phyloP scores from a whole-genome alignment of 2,329 filamentous ascomycete genomes.

The Dactylonectria estremocensis region DNA sequence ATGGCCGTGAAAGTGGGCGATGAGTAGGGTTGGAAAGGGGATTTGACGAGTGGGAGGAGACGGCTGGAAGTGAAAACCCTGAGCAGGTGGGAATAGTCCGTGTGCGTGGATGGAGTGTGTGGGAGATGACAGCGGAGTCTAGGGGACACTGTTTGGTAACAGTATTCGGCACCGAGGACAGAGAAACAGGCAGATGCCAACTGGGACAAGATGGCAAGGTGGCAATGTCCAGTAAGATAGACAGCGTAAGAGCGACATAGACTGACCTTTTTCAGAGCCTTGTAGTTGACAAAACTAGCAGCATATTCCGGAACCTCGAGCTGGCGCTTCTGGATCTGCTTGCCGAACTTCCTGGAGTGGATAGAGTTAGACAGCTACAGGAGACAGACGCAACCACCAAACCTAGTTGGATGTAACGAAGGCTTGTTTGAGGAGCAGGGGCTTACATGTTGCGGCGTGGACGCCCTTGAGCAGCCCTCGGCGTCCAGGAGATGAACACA shows the following conservation, averaged over 20 bases:
- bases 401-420: slow-evolving; percentile 9
- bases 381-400: slow-evolving; percentile 16
- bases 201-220: slow-evolving; percentile 15
- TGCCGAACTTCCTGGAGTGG: slow-evolving; percentile 93
- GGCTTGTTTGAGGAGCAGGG: slow-evolving; percentile 19
- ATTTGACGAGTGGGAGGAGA: slow-evolving; percentile 13
- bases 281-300: slow-evolving; percentile 99
- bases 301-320: slow-evolving; percentile 99
- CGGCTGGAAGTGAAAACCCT: slow-evolving; percentile 21
- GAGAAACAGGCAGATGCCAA: slow-evolving; percentile 25
- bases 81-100: slow-evolving; percentile 21
- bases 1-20: slow-evolving; percentile 6
- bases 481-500: slow-evolving; percentile 37
- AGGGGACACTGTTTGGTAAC: slow-evolving; percentile 17
- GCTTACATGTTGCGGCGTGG: slow-evolving; percentile 56
- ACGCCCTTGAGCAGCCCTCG: slow-evolving; percentile 44
- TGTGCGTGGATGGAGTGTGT: slow-evolving; percentile 20
- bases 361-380: slow-evolving; percentile 31
- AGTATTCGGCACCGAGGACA: neutral
- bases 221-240: slow-evolving; percentile 31
- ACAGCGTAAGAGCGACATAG: slow-evolving; percentile 33
- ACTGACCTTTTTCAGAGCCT: slow-evolving; percentile 95
- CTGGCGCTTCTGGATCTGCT: slow-evolving; percentile 99
- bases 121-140: slow-evolving; percentile 45
- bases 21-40: slow-evolving; percentile 1